Base-by-base conservation (phyloP, 768 basidiomycete species). In the Termitomyces sp. region DNA sequence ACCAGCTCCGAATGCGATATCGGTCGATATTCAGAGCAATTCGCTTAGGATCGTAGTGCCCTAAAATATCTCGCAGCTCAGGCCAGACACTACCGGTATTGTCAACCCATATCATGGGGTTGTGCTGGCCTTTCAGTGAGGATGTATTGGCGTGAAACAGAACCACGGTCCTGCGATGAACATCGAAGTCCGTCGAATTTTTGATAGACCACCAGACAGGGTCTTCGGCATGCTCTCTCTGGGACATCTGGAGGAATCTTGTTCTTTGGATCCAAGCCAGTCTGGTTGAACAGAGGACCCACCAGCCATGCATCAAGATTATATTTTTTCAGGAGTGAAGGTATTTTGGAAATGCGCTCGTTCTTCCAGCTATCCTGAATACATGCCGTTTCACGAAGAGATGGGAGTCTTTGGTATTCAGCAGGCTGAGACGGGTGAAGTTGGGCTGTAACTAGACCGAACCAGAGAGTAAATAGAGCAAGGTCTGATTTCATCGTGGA, bases 161-260 rank as follows among this genome's bases (percentile, higher is more conserved):
- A 29, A 78, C 69, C 45, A 82, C 68, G 4, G 81, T 81, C 9
- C 81, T 72, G 22, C 81, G 69, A 51, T 81, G 76, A 9, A 76
- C 73, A 42, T 76, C 77, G 67, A 76, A 80, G 51, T 75, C 76
- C 8, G 79, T 80, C 8, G 79, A 71, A 51, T 77, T 75, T 57
- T 80, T 78, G 48, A 81, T 69, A 5, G 81, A 76, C 72, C 77
- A 75, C 75, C 81, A 82, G 15, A 79, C 68, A 6, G 80, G 78
- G 62, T 83, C 81, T 57, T 83, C 81, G 3, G 80, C 80, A 60
- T 81, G 78, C 60, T 83, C 81, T 37, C 78, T 70, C 69, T 78
- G 75, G 54, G 68, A 69, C 63, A 78, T 72, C 78, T 81, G 63
- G 34, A 53, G 33, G 45, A n/a, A 26, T 37, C 13, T 45, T 36